A percentile compares a stretch with the other conserved stretches of the same genome.
These are phyloP conservation scores for Fusarium chaquense DNA, from an alignment of 2,329 filamentous ascomycete genomes.

Conservation along the genomic window DNA sequence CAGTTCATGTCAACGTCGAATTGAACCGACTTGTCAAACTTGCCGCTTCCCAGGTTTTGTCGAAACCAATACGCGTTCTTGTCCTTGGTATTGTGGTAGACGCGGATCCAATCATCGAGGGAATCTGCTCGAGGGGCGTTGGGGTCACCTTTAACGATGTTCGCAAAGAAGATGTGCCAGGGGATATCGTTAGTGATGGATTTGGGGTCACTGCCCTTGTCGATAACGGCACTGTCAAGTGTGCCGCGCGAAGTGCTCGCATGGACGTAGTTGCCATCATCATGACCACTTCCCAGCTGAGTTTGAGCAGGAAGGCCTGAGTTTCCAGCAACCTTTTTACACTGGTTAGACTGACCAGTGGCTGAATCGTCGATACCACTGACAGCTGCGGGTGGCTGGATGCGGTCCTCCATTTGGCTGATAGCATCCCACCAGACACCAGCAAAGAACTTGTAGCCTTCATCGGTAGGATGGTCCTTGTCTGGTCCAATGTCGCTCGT, in stretches of 20 bases:
- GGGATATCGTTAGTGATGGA: background rate
- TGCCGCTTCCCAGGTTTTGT: background rate
- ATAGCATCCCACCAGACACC: constrained; percentile 10
- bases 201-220: background rate
- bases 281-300: background rate
- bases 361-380: background rate
- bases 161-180: constrained; percentile 3
- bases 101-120: constrained; percentile 3
- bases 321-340: background rate
- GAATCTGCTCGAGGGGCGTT: background rate
- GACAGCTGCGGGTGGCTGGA: background rate
- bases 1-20: background rate
- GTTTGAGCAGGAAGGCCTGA: background rate
- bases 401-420: background rate
- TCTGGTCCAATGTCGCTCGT: background rate
- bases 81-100: background rate
- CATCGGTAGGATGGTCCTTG: background rate
- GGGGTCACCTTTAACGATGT: background rate
- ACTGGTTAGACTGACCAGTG: background rate
- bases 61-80: constrained; percentile 4
- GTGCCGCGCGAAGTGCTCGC: background rate
- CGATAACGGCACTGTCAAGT: background rate
- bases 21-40: background rate
- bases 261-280: background rate
- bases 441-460: constrained; percentile 1